Percentiles rank a stretch among this genome's conserved stretches.
These are phyloP conservation scores for Tetrapyrgos nigripes DNA, from an alignment of 1,284 basidiomycete species.

Conservation along the genomic window DNA sequence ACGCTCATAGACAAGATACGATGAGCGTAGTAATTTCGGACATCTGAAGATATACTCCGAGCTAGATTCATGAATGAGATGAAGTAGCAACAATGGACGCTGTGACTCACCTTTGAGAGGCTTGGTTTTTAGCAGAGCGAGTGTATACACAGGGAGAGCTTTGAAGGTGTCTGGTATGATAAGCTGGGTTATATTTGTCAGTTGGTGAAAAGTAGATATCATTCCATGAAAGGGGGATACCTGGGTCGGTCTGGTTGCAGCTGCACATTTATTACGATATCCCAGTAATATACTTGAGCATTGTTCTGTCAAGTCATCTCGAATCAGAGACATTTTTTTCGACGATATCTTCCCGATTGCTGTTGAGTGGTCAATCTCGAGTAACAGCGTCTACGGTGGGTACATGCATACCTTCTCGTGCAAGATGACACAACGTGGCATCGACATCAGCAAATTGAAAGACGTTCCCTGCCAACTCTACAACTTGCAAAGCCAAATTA, in stretches of 20 bases:
- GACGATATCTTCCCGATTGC: conserved; percentile 73
- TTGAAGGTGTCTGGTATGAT: conserved; percentile 96
- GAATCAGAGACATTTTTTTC: conserved; percentile 77
- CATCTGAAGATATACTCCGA: conserved; percentile 90
- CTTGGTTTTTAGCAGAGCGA: conserved; percentile 91
- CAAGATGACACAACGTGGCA: conserved; percentile 75
- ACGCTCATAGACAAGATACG: conserved; percentile 76
- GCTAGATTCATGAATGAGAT: conserved; percentile 46
- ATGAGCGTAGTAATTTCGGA: conserved; percentile 88
- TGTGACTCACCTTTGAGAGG: conserved; percentile 79
- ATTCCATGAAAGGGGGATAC: conserved; percentile 43
- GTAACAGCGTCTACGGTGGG: not conserved
- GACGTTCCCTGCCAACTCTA: conserved; percentile 87
- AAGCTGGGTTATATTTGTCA: conserved; percentile 64
- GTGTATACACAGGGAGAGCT: conserved; percentile 83
- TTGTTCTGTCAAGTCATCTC: conserved; percentile 86
- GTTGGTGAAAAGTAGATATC: conserved; percentile 18
- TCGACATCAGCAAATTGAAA: conserved; percentile 96
- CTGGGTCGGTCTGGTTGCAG: conserved; percentile 83
- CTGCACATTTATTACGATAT: conserved; percentile 92
- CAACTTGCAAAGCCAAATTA: conserved; percentile 87
- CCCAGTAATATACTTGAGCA: conserved; percentile 87
- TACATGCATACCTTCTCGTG: conserved; percentile 79
- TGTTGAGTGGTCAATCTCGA: conserved; percentile 31
- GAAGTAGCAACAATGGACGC: not conserved